A percentile compares a stretch with the other conserved stretches of the same genome.
Conservation (phyloP, 1,284 basidiomycete species). For the Xerocomus nothofagi region DNA sequence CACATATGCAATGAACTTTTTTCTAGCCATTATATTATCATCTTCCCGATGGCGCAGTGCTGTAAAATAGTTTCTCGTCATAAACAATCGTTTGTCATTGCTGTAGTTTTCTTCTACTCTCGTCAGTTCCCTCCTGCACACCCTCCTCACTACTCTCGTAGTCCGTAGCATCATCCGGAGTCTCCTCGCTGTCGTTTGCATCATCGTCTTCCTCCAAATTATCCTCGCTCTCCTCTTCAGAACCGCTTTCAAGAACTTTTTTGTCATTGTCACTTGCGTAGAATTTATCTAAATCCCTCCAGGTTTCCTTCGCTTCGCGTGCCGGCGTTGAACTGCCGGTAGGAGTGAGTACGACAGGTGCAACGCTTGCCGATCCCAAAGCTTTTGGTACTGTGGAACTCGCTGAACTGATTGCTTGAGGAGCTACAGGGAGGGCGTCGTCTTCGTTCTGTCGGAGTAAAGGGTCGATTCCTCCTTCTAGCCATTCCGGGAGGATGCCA, state of each 20-base stretch:
- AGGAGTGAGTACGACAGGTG: conserved; percentile 56
- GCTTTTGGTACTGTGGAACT: conserved; percentile 17
- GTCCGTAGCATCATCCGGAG: conserved; percentile 29
- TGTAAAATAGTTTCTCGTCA: conserved; percentile 36
- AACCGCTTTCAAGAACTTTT: conserved; percentile 21
- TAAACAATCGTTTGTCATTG: conserved; percentile 16
- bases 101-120: conserved; percentile 9
- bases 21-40: conserved; percentile 66
- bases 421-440: conserved; percentile 42
- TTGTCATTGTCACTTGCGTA: conserved; percentile 47
- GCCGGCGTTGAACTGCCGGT: conserved; percentile 44
- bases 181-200: conserved; percentile 37
- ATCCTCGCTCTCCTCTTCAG: conserved; percentile 28
- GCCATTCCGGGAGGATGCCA: conserved; percentile 55
- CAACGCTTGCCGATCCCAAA: conserved; percentile 22
- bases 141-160: conserved; percentile 27
- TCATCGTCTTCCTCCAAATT: conserved; percentile 36
- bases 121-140: conserved; percentile 7
- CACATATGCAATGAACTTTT: conserved; percentile 1
- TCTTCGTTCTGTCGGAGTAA: conserved; percentile 57
- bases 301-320: conserved; percentile 45
- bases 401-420: conserved; percentile 43
- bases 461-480: conserved; percentile 60
- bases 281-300: conserved; percentile 68
- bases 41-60: conserved; percentile 51